Percentiles rank a stretch among this genome's conserved stretches.
phyloP scores from a whole-genome alignment of 306 rosid genomes.

The Clitoria ternatea region DNA sequence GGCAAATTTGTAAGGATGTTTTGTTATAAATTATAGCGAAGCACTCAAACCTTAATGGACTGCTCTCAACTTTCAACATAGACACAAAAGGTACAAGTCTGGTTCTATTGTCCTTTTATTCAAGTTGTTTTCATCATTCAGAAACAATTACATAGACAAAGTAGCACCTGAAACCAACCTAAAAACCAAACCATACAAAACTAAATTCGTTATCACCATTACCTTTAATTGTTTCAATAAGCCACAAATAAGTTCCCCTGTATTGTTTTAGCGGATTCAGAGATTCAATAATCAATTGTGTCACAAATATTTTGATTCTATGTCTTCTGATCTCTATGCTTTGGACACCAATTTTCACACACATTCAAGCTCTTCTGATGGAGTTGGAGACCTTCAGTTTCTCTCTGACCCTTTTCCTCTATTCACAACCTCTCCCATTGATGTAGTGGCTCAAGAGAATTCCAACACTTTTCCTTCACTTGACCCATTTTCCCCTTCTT shows the following conservation, averaged over 20 bases:
- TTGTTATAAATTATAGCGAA: constrained; percentile 16
- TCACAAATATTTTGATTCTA: constrained; percentile 23
- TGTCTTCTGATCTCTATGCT: constrained; percentile 67
- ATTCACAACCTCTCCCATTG: constrained; percentile 42
- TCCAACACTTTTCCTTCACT: constrained; percentile 31
- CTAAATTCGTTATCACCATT: background rate
- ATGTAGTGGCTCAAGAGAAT: constrained; percentile 28
- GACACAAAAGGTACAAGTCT: too few species aligned
- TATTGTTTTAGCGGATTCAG: background rate
- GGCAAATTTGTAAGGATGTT: constrained; percentile 1
- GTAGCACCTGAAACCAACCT: constrained; percentile 3
- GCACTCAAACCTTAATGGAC: constrained; percentile 12
- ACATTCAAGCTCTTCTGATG: constrained; percentile 44
- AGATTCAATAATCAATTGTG: background rate
- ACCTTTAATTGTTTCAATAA: background rate
- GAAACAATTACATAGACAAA: constrained; percentile 10
- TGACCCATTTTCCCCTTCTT: constrained; percentile 37
- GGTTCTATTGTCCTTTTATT: constrained; percentile 36
- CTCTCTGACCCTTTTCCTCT: constrained; percentile 42
- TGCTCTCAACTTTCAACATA: constrained; percentile 9
- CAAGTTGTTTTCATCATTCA: background rate
- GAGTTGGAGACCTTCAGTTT: constrained; percentile 37
- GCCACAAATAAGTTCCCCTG: background rate
- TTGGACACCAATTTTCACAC: constrained; percentile 33
- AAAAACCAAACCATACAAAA: background rate